phyloP scores from a whole-genome alignment of 2,329 filamentous ascomycete genomes.

The Acephala macrosclerotiorum region DNA sequence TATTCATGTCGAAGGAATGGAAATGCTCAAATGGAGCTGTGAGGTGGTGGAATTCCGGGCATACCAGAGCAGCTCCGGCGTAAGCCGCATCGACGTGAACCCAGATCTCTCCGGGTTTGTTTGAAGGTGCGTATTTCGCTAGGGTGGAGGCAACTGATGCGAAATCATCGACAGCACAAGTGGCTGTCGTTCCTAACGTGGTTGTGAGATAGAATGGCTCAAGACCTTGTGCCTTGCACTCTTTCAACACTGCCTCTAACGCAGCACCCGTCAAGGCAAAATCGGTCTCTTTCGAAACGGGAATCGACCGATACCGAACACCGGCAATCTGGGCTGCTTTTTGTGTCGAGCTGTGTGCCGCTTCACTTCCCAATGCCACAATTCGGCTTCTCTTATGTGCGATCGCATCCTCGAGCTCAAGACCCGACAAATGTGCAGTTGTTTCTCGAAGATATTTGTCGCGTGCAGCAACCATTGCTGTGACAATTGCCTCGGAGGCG shows the following conservation, averaged over 20 bases:
- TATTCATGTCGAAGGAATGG: constrained; percentile 93
- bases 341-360: constrained; percentile 83
- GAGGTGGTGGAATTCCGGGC: constrained; percentile 80
- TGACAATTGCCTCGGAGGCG: constrained; percentile 86
- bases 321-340: constrained; percentile 89
- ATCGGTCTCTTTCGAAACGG: constrained; percentile 66
- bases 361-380: constrained; percentile 81
- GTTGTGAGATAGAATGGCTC: constrained; percentile 88
- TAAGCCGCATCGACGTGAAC: constrained; percentile 95
- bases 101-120: constrained; percentile 69
- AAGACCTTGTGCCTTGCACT: constrained; percentile 72
- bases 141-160: constrained; percentile 45
- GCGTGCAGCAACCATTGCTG: constrained; percentile 84
- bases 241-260: constrained; percentile 67
- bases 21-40: constrained; percentile 68
- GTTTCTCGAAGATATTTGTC: constrained; percentile 76
- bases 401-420: constrained; percentile 73
- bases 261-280: constrained; percentile 74
- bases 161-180: constrained; percentile 88
- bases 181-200: constrained; percentile 86
- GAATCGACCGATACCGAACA: constrained; percentile 77
- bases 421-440: constrained; percentile 56
- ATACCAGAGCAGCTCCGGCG: constrained; percentile 83
- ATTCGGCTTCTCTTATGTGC: constrained; percentile 73
- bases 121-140: constrained; percentile 47